These are phyloP conservation scores for Crithidia sp. DNA, from an alignment of 208 protist species.

Conservation along the genomic window DNA sequence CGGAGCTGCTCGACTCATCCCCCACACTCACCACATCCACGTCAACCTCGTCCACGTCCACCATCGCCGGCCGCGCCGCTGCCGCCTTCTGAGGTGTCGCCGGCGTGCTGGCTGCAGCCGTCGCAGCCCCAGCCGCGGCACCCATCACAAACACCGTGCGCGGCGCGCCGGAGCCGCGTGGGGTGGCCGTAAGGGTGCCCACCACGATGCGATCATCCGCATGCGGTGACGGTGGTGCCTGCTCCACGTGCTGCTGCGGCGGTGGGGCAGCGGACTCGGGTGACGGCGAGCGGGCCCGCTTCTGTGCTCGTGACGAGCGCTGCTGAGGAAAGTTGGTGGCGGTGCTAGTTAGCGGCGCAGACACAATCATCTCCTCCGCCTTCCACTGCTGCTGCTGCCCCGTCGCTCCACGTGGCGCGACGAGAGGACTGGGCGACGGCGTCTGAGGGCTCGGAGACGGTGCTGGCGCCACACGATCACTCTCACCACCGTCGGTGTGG, in stretches of 20 bases:
- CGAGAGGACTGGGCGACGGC: too few species aligned
- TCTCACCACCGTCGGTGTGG: too few species aligned
- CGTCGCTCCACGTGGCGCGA: too few species aligned
- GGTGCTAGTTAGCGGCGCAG: neutral
- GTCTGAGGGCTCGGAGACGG: too few species aligned
- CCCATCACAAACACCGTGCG: neutral
- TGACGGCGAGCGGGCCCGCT: slow-evolving; percentile 11
- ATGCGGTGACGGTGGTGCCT: neutral
- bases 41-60: neutral
- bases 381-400: neutral
- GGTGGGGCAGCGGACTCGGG: neutral
- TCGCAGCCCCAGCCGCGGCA: neutral
- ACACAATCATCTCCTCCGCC: neutral
- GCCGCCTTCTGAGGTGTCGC: neutral
- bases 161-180: neutral
- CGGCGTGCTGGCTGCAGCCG: neutral
- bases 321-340: neutral
- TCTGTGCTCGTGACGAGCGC: neutral
- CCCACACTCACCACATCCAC: slow-evolving; percentile 1
- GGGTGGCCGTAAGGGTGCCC: neutral
- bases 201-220: neutral
- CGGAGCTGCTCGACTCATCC: neutral
- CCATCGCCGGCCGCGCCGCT: neutral
- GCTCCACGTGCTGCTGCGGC: neutral
- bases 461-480: too few species aligned